Evolutionary conservation across 78 protist genomes (phyloP), one percentile per base, ranked within the genome.

Genomic region (Dictyostelium capitatum): DNA sequence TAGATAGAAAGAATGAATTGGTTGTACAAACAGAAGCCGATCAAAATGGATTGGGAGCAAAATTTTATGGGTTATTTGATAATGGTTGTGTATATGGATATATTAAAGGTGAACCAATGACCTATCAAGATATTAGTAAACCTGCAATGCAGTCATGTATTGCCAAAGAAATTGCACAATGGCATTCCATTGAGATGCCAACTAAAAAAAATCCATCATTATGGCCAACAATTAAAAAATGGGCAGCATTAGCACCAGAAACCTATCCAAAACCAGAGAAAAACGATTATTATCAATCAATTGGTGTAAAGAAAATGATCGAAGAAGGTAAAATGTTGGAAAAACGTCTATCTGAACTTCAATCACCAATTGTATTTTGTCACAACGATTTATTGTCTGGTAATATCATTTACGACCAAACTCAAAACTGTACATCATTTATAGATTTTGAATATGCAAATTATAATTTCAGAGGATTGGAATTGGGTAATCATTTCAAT

Each of bases 371-470:
- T 4, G 96, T 82, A 5, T 94, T 94, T 46, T 82, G 92, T 77
- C 96, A 94, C 82, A 94, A 94, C 30, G 96, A 94, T 74, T 47
- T 94, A 3, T 56, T 94, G 6, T 59, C 72, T n/a, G 28, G 85
- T 50, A 94, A 94, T 80, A 94, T 94, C 82, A 79, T 94, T 48
- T 83, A 80, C 32, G 85, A 84, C 51, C 47, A 51, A 41, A 48
- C 56, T 15, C 43, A 65, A 20, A 81, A 84, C 30, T 28, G 54
- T 6, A 57, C 95, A 41, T 81, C 87, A 3, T 91, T 95, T 75
- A 95, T 95, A 87, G 97, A 95, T 59, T 95, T 74, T 46, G 97
- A 95, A 62, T 95, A 95, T 53, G 90, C 92, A 20, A 82, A 82
- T 75, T 95, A 95, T 25, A 95, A 82, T 67, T 89, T 74, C 19